Evolutionary conservation across 352 stramenopile species (phyloP), one percentile per base, ranked within the genome.

Genomic region (Phytophthora crassamura): DNA sequence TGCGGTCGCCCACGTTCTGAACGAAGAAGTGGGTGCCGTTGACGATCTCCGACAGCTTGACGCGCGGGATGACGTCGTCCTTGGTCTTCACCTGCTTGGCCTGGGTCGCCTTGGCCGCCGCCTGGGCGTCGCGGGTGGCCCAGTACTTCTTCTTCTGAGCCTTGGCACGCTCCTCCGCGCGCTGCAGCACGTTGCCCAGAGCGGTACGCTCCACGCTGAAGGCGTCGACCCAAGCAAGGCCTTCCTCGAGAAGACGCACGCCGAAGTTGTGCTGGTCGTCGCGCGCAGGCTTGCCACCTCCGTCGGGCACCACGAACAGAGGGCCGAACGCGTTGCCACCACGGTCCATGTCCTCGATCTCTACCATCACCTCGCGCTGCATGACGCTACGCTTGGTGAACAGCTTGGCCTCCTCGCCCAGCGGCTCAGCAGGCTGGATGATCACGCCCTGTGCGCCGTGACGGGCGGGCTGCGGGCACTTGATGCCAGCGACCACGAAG

Each of bases 1-100:
- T 91, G 65, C 93, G 87, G 67, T 98, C 91, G 3, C 77, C 79
- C 34, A 93, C 82, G 50, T 97, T 89, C 56, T 98, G 91, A 45
- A 97, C 94, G 80, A 95, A 99, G 62, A 99, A 98, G 51, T 96
- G 85, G 25, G 90, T 93, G 46, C 89, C 97, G 56, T 95, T 87
- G 9, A 95, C 80, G 60, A 99, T 99, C 68, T 99, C 95, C 56
- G 93, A 98, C 15, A 99, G 81, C 69, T 97, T 93, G 39, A 96
- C 87, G 47, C 68, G 68, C 15, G 82, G 63, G n/a, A 92, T 59
- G 36, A 90, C 78, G 33, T 93, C 86, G 45, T 93, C 85, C 11
- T 82, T 73, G 5, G 72, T 89, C 40, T 80, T 79, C n/a, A 69
- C 74, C 33, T 76, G 60, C 25, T 78, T 82, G 6, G 72, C 63